These are phyloP conservation scores for Collybia sp. DNA, from an alignment of 768 basidiomycete species.

Conservation along the genomic window DNA sequence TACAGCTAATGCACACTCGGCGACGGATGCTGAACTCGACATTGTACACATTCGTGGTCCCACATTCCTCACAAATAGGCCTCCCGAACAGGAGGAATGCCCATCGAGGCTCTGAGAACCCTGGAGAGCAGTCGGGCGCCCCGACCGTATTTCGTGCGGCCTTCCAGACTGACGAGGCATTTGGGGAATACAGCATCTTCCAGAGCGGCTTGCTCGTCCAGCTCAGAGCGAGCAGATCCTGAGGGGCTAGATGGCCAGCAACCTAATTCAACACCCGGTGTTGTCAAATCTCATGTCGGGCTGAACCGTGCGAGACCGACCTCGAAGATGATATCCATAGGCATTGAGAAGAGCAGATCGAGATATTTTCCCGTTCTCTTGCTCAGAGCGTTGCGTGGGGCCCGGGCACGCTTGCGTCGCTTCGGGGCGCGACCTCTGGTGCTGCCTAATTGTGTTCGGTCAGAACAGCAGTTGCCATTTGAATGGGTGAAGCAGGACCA, in stretches of 20 bases:
- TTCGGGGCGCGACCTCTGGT: too few relatives aligned
- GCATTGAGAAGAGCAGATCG: neutral
- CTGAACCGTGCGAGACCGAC: neutral
- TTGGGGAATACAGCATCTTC: conserved; percentile 10
- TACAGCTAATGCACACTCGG: too few relatives aligned
- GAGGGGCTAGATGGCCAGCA: conserved; percentile 14
- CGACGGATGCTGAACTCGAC: too few relatives aligned
- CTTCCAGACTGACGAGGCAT: conserved; percentile 20
- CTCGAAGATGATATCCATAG: neutral
- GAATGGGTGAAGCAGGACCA: too few relatives aligned
- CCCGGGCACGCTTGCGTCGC: too few relatives aligned
- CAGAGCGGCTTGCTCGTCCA: conserved; percentile 18
- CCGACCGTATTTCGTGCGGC: conserved; percentile 8
- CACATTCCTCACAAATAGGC: too few relatives aligned
- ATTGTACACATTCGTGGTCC: too few relatives aligned
- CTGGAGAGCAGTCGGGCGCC: conserved; percentile 15
- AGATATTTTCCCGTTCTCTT: neutral
- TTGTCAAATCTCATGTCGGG: neutral
- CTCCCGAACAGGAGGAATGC: conserved; percentile 18
- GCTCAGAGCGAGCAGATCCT: conserved; percentile 19
- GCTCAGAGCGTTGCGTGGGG: too few relatives aligned
- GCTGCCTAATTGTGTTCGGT: too few relatives aligned
- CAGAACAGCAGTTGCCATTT: too few relatives aligned
- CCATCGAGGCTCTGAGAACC: conserved; percentile 22
- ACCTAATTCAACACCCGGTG: conserved; percentile 16